Conservation (phyloP, 495 filamentous ascomycete species). For the Podospora sp. region DNA sequence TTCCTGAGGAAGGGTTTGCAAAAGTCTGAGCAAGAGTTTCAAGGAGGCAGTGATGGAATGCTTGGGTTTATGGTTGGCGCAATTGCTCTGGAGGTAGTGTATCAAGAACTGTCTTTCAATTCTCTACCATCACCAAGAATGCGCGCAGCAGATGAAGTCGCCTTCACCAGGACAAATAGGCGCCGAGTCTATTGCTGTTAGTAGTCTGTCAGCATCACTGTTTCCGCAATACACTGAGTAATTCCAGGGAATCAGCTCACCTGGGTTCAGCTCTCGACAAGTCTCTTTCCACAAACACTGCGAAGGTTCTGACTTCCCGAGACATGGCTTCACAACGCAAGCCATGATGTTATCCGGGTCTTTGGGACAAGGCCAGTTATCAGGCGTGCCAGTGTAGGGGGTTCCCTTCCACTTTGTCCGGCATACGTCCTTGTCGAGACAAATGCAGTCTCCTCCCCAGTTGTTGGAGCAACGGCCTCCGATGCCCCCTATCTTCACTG, state of each 20-base stretch:
- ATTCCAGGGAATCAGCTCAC: neutral
- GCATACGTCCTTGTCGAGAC: slow-evolving; percentile 24
- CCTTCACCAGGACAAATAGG: slow-evolving; percentile 21
- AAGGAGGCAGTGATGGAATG: too few relatives aligned
- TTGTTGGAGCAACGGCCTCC: slow-evolving; percentile 25
- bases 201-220: too few relatives aligned
- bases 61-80: too few relatives aligned
- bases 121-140: slow-evolving; percentile 6
- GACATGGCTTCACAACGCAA: slow-evolving; percentile 24
- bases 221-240: too few relatives aligned
- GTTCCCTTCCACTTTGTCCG: slow-evolving; percentile 21
- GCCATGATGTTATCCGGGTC: slow-evolving; percentile 24
- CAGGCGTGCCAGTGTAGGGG: slow-evolving; percentile 20
- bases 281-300: slow-evolving; percentile 25
- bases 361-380: slow-evolving; percentile 25
- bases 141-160: slow-evolving; percentile 22
- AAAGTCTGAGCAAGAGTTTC: too few relatives aligned
- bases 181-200: neutral
- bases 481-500: neutral
- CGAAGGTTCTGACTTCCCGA: slow-evolving; percentile 8
- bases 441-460: slow-evolving; percentile 27
- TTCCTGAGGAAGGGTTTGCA: neutral
- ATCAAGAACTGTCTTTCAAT: too few relatives aligned
- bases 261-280: slow-evolving; percentile 9
- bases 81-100: too few relatives aligned